Conservation (phyloP, 352 stramenopile genomes). For the Stramenopiles sp. region DNA sequence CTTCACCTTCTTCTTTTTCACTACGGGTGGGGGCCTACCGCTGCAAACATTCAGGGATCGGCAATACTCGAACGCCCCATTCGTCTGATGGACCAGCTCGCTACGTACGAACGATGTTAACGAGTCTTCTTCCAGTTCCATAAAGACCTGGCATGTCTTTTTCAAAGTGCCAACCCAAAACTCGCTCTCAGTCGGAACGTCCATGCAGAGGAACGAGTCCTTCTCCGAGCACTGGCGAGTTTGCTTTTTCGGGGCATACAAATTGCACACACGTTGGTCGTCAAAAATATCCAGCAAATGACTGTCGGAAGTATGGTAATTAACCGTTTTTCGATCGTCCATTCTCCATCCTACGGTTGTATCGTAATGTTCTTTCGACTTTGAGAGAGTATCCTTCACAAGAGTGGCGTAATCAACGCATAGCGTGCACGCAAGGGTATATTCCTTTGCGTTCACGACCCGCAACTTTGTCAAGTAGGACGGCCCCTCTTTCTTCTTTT, state of each 20-base stretch:
- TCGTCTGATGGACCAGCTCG: neutral
- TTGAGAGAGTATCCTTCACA: neutral
- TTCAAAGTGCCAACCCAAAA: neutral
- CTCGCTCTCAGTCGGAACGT: neutral
- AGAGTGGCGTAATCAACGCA: neutral
- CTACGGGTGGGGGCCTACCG: neutral
- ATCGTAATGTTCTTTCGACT: neutral
- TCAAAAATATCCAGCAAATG: constrained; percentile 3
- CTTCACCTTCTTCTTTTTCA: neutral
- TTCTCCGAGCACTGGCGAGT: neutral
- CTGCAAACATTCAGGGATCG: neutral
- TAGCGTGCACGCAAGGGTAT: neutral
- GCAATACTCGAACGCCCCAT: neutral
- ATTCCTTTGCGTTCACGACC: neutral
- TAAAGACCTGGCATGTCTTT: neutral
- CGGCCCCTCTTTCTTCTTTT: neutral
- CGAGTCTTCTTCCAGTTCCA: neutral
- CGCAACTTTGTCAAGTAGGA: neutral
- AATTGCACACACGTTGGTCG: neutral
- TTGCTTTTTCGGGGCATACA: neutral
- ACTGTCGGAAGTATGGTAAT: neutral
- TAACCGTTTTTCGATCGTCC: neutral
- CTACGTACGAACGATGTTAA: neutral
- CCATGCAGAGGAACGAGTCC: neutral
- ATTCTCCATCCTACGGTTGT: neutral